Conservation (phyloP, 2,329 filamentous ascomycete genomes). For the Massarina eburnea region DNA sequence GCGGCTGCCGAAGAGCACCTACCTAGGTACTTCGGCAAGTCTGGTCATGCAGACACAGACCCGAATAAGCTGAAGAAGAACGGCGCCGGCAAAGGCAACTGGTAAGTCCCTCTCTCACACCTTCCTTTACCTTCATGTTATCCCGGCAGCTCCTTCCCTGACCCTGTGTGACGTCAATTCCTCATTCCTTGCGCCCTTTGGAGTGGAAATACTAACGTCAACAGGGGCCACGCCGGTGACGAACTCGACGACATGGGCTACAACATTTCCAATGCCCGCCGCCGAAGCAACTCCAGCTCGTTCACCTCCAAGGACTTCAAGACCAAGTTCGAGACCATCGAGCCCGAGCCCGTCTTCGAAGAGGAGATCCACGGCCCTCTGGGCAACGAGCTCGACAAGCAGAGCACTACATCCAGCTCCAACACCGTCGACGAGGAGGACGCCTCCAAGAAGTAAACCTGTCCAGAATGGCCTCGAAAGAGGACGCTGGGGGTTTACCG, state of each 20-base stretch:
- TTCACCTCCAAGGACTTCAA: constrained; percentile 77
- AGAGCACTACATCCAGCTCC: constrained; percentile 56
- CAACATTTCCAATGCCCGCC: constrained; percentile 81
- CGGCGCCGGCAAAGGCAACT: constrained; percentile 89
- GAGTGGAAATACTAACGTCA: background rate
- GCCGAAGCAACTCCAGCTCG: constrained; percentile 87
- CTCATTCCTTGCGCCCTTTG: constrained; percentile 2
- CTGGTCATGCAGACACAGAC: constrained; percentile 76
- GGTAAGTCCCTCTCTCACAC: constrained; percentile 67
- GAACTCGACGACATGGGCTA: constrained; percentile 84
- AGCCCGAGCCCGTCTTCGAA: constrained; percentile 89
- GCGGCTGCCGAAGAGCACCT: constrained; percentile 70
- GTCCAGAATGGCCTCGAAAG: constrained; percentile 11
- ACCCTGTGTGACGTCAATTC: constrained; percentile 13
- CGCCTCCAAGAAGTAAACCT: constrained; percentile 47
- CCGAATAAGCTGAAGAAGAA: constrained; percentile 98
- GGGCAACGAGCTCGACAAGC: constrained; percentile 59
- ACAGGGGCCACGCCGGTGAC: constrained; percentile 79
- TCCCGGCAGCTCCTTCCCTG: background rate
- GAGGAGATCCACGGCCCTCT: constrained; percentile 74
- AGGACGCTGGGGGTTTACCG: constrained; percentile 9
- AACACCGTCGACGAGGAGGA: constrained; percentile 62
- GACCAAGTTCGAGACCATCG: constrained; percentile 93
- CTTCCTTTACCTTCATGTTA: constrained; percentile 3
- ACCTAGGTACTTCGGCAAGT: constrained; percentile 91